Evolutionary conservation across 257 asterid species (phyloP), one percentile per base, ranked within the genome.

Genomic region (Nyctanthes arbortristis): DNA sequence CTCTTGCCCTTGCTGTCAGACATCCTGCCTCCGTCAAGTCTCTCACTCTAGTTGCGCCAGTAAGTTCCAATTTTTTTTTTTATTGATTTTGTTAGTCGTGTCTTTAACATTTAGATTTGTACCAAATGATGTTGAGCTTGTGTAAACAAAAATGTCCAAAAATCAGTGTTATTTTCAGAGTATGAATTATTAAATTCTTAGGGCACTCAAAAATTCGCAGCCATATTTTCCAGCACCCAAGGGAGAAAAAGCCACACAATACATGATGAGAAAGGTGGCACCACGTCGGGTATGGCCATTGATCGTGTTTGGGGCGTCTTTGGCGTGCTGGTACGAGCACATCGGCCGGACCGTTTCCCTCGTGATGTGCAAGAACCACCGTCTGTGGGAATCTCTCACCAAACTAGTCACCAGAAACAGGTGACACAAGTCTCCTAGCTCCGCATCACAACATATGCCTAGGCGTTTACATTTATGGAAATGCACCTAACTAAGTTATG

Each of bases 281-380:
- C 97, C 99, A 12, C 81, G 99, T 67, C 84, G 90, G 2, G 88
- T 94, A 61, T 94, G 97, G 97, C 99, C 99, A 3, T 27, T 72
- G 2, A 88, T 91, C 3, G 88, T 87, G 0, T 89, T 94, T 29
- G 99, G 95, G 14, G 87, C 97, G n/a, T 94, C 99, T 2, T 8
- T 94, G 0, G 96, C 89, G 2, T 91, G 96, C 60, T 91, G 99
- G 99, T 94, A 94, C 73, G 99, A 94, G 64, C 99, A 94, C 70
- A 69, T 94, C 5, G 76, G 93, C 75, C 84, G 99, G 37, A 89
- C 97, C 2, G 31, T 87, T 22, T 89, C 95, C 78, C 90, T 94
- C 24, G 75, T 94, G 45, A 76, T 94, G 24, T 86, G 96, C 93
- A 94, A 88, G 75, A 86, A 94, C 74, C 99, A 94, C 71, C 95